Base-by-base conservation (phyloP, 2,329 filamentous ascomycete genomes). In the Ilyonectria robusta region DNA sequence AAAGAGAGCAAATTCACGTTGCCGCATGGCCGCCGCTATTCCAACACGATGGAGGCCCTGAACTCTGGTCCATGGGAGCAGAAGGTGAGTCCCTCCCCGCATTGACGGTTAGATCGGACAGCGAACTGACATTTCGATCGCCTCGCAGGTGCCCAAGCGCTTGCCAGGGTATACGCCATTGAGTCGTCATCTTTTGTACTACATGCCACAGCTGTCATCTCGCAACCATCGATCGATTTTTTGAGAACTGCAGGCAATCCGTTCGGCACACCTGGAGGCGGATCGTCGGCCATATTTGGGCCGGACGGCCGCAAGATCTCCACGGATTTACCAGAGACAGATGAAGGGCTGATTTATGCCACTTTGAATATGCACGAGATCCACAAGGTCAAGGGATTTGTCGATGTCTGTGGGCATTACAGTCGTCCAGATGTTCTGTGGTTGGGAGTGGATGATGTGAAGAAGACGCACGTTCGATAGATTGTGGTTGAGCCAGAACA, bases 1-100 rank as follows among this genome's bases (percentile, higher is more conserved):
- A 66, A 26, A 33, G 54, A 1, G 58, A 57, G 0, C 48, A 66
- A 6, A 46, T 66, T 10, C 63, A 66, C 10, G 33, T 66, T 1
- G 47, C 44, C 5, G 46, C 40, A 1, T 66, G 63, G 63, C 63
- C 63, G 0, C 33, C 46, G 4, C 46, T 48, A 8, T 48, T 48
- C 46, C 11, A 48, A 26, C 46, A 48, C 11, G 46, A 21, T 29
- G 46, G 46, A 48, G 46, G 46, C 15, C 19, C 46, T 15, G 46
- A 48, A 13, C 46, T 48, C 11, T 48, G 46, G 46, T 48, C 46
- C 21, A 48, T 48, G 46, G 46, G 21, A 2, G 21, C 21, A 15
- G 46, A 29, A 15, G 46, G 46, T 48, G 11, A 48, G 44, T 23
- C n/a, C 13, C 2, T 46, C 13, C 19, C 6, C 13, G n/a, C 11